Conservation (phyloP, 768 basidiomycete species). For the Phaeotremella skinneri region DNA sequence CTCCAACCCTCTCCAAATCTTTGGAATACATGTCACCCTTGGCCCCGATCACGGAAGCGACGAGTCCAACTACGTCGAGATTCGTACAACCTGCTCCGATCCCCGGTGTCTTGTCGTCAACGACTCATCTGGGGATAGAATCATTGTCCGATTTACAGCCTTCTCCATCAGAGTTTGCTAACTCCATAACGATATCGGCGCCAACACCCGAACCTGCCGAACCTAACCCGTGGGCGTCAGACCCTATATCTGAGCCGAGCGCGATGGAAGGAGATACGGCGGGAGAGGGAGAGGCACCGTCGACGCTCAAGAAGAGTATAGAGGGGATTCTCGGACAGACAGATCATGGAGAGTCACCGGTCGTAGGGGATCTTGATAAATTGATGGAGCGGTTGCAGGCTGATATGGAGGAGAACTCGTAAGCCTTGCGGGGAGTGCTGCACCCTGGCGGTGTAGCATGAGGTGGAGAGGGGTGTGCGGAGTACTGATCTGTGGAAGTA, state of each 20-base stretch:
- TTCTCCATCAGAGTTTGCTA: neutral
- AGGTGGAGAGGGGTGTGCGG: neutral
- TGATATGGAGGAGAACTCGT: slow-evolving; percentile 7
- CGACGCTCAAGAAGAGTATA: neutral
- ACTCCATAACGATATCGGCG: slow-evolving; percentile 1
- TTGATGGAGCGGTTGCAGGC: slow-evolving; percentile 17
- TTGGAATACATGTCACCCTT: neutral
- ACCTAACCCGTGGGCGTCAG: slow-evolving; percentile 12
- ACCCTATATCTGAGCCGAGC: neutral
- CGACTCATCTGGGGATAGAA: neutral
- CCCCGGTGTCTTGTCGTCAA: slow-evolving; percentile 1
- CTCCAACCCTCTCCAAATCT: neutral
- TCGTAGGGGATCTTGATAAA: slow-evolving; percentile 8
- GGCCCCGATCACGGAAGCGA: neutral
- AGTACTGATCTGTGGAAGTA: neutral
- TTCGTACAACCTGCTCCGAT: neutral
- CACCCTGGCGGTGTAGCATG: too few species aligned
- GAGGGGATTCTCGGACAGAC: neutral
- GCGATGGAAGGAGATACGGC: neutral
- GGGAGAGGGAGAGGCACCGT: neutral
- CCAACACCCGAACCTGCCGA: slow-evolving; percentile 2
- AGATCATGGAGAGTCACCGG: neutral
- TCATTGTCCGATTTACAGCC: neutral
- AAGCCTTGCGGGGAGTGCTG: neutral
- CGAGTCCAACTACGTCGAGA: neutral